Conservation (phyloP, 2,329 filamentous ascomycete genomes). For the Cladosporium austrohemisphaericum region DNA sequence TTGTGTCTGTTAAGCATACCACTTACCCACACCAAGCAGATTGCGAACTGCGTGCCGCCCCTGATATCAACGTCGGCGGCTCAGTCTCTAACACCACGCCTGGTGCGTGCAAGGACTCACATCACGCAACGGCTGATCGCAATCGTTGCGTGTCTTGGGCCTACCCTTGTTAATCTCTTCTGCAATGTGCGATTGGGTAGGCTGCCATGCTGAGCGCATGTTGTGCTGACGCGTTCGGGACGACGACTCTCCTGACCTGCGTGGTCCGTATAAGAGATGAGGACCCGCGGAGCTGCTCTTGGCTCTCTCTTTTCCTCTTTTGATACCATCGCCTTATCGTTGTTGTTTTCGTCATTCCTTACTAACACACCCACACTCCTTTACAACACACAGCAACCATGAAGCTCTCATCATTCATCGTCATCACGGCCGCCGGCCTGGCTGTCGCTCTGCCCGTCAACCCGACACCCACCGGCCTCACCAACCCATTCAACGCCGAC, state of each 20-base stretch:
- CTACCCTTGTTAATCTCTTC: neutral
- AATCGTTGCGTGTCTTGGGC: neutral
- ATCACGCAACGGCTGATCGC: neutral
- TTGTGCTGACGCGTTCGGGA: neutral
- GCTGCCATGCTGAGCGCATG: neutral
- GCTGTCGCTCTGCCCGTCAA: constrained; percentile 2
- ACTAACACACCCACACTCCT: constrained; percentile 6
- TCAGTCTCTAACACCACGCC: neutral
- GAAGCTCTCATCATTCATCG: constrained; percentile 7
- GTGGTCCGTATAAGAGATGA: no score
- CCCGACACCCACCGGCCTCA: neutral
- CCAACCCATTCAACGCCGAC: neutral
- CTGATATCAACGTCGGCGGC: neutral
- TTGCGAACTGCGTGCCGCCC: constrained; percentile 4
- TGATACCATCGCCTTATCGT: no score
- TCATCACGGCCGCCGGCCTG: constrained; percentile 7
- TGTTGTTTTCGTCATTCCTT: neutral
- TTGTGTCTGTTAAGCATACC: neutral
- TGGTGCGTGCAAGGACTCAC: no score
- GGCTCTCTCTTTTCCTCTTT: neutral
- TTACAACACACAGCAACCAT: neutral
- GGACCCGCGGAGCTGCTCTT: no score
- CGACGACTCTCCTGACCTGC: neutral
- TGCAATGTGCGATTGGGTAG: neutral
- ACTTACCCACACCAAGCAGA: neutral